Evolutionary conservation across 2,329 filamentous ascomycete genomes (phyloP).

Genomic region (Diaporthe citriasiana): DNA sequence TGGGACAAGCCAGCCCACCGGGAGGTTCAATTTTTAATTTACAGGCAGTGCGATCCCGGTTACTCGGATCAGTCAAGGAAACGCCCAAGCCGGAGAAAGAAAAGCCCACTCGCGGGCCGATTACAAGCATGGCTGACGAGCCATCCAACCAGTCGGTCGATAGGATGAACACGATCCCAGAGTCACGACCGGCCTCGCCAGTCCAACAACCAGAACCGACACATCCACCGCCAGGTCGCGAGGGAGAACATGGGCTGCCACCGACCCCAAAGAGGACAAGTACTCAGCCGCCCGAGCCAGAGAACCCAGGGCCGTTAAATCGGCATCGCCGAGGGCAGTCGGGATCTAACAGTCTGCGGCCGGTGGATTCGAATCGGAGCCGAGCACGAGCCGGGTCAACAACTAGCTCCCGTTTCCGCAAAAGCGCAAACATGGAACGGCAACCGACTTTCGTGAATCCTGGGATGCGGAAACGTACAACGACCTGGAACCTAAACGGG

Average conservation of each 20-base stretch:
- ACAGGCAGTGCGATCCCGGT: conserved; percentile 39
- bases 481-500: conserved; percentile 41
- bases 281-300: conserved; percentile 23
- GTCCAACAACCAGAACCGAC: conserved; percentile 39
- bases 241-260: conserved; percentile 32
- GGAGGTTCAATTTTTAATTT: conserved; percentile 38
- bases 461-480: conserved; percentile 40
- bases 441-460: conserved; percentile 16
- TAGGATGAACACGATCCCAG: conserved; percentile 39
- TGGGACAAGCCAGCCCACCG: conserved; percentile 36
- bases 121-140: conserved; percentile 34
- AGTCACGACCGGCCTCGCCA: conserved; percentile 40
- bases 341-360: conserved; percentile 33
- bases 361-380: conserved; percentile 35
- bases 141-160: conserved; percentile 32
- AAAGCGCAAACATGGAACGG: conserved; percentile 28
- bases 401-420: conserved; percentile 35
- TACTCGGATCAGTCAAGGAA: conserved; percentile 37
- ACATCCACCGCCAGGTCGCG: conserved; percentile 26
- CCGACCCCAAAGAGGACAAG: conserved; percentile 17
- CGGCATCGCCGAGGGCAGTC: conserved; percentile 36
- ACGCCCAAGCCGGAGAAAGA: conserved; percentile 29
- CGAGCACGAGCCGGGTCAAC: conserved; percentile 38
- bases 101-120: conserved; percentile 21
- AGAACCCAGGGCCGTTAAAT: conserved; percentile 13